Evolutionary conservation across 495 filamentous ascomycete genomes (phyloP).

Genomic region (Penicillium silybi): DNA sequence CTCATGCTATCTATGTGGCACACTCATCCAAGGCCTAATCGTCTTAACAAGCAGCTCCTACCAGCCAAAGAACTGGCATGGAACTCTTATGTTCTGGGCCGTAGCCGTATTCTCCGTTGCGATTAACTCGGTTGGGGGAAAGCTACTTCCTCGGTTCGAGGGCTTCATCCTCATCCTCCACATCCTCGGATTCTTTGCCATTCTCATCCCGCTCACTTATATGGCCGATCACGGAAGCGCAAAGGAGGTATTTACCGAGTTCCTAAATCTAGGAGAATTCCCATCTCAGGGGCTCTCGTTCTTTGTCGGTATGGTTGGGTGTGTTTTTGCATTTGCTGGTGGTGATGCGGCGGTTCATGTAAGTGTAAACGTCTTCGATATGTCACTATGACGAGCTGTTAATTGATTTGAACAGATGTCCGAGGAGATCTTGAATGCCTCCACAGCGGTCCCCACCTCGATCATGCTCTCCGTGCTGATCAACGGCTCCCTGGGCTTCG

Average conservation of each 20-base stretch:
- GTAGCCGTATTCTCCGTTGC: slow-evolving; percentile 31
- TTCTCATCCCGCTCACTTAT: slow-evolving; percentile 47
- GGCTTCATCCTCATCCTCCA: slow-evolving; percentile 45
- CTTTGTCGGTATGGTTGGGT: slow-evolving; percentile 41
- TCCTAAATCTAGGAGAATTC: slow-evolving; percentile 46
- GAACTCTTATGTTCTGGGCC: slow-evolving; percentile 43
- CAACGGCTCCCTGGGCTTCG: slow-evolving; percentile 49
- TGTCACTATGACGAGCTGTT: neutral
- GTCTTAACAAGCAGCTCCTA: slow-evolving; percentile 35
- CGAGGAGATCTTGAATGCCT: slow-evolving; percentile 49
- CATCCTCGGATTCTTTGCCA: slow-evolving; percentile 48
- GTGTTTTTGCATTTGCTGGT: slow-evolving; percentile 41
- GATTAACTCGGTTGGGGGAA: slow-evolving; percentile 40
- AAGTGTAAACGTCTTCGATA: slow-evolving; percentile 4
- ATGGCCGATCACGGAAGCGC: slow-evolving; percentile 40
- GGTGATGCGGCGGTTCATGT: slow-evolving; percentile 42
- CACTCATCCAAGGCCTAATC: slow-evolving; percentile 40
- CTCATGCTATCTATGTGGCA: slow-evolving; percentile 37
- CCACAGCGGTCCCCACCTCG: slow-evolving; percentile 40
- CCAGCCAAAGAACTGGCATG: slow-evolving; percentile 35
- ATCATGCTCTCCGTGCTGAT: slow-evolving; percentile 44
- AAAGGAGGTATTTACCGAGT: slow-evolving; percentile 43
- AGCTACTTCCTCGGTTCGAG: slow-evolving; percentile 43
- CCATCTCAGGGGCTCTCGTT: slow-evolving; percentile 38
- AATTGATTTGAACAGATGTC: slow-evolving; percentile 36